Base-by-base conservation (phyloP, 1,284 basidiomycete species). In the Microbotryum lychnidis-dioicae region DNA sequence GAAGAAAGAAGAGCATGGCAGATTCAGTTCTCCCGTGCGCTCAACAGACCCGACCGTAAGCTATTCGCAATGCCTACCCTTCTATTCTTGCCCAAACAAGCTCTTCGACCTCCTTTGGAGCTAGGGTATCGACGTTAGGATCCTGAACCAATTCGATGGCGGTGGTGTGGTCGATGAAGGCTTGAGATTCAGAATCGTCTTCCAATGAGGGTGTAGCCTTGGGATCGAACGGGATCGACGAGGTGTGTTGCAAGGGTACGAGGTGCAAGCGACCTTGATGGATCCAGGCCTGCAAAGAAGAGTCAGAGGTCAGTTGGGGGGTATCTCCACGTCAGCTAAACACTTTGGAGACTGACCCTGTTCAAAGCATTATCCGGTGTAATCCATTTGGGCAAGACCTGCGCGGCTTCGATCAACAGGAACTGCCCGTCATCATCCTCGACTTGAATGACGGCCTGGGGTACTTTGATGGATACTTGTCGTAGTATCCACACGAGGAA, bases 381-480 rank as follows among this genome's bases (percentile, higher is more conserved):
- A 50, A 97, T 84, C 96, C 94, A 98, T 1, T 81, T 77, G 5
- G 94, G 93, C 12, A 99, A 78, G 54, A 80, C 81, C 59, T 97
- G 87, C 12, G 96, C 96, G 4, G 91, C 94, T 77, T 99, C 94
- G 66, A 98, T 97, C 63, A 98, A 81, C 48, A 98, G 76, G 72
- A 98, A 97, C 71, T 98, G 90, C 33, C 96, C 96, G 75, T 99
- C 94, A 5, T 87, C 86, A 76, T 97, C 94, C 64, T 83, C 57
- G 33, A 72, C 57, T 6, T 45, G 85, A 58, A 91, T 80, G 12
- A 82, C 82, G 50, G 89, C 78, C 68, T 89, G 85, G 18, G 51
- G 23, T 85, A 87, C 91, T 64, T 82, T 82, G 54, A 78, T 76
- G 64, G 84, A 87, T 59, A 93, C 80, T 75, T 89, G 82, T 68